phyloP scores from a whole-genome alignment of 169 alveolate species.

The Plasmodium ovale region DNA sequence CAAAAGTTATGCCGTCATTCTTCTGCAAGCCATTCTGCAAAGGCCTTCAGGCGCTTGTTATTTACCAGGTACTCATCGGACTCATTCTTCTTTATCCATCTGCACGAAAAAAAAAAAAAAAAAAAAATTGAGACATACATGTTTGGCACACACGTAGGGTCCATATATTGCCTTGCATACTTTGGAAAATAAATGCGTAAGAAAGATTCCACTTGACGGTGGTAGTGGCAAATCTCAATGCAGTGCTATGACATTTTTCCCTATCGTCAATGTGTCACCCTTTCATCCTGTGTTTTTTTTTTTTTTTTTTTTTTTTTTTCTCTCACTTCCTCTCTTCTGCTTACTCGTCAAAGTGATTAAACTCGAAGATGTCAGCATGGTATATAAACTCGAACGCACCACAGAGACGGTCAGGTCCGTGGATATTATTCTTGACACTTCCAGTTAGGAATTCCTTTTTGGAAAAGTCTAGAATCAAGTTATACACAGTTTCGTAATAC shows the following conservation, averaged over 20 bases:
- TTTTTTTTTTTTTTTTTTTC: neutral
- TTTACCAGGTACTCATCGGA: conserved; percentile 49
- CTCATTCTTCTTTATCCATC: conserved; percentile 51
- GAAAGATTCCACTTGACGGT: too few relatives aligned
- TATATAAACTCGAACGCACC: conserved; percentile 51
- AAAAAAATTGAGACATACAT: neutral
- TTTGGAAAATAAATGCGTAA: too few relatives aligned
- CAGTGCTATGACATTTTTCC: too few relatives aligned
- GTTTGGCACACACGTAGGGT: conserved; percentile 11
- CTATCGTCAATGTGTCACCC: neutral
- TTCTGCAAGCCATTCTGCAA: conserved; percentile 71
- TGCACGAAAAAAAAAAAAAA: conserved; percentile 5
- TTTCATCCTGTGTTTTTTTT: neutral
- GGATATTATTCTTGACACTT: conserved; percentile 39
- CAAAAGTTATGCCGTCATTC: conserved; percentile 15
- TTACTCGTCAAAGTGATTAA: conserved; percentile 68
- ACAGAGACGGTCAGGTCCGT: conserved; percentile 51
- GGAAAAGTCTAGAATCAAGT: conserved; percentile 46
- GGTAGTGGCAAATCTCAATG: too few relatives aligned
- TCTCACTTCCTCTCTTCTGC: neutral
- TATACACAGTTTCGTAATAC: conserved; percentile 68
- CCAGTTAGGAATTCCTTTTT: conserved; percentile 18
- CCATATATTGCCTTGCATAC: too few relatives aligned
- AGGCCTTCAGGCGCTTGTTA: conserved; percentile 68
- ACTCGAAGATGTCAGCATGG: conserved; percentile 73